Base-by-base conservation (phyloP, 495 filamentous ascomycete genomes). In the Hyaloscypha finlandica region DNA sequence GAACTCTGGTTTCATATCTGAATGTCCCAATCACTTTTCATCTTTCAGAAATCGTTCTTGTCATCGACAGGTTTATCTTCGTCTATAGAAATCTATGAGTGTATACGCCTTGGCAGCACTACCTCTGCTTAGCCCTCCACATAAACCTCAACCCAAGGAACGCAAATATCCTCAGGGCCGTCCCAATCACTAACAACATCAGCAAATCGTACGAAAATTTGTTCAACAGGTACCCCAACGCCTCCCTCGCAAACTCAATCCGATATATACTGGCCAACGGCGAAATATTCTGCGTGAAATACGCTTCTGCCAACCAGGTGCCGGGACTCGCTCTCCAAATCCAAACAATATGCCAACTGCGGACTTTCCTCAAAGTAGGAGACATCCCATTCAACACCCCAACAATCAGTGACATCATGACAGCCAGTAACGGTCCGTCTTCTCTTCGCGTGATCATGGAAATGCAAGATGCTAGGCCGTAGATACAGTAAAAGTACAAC, bases 401-500 rank as follows among this genome's bases (percentile, higher is more conserved):
- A 4, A 81, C 77, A 65, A 86, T 78, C 0, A 85, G 73, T 22
- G 72, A 73, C 4, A 77, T 63, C 77, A 86, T 81, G 19, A 81
- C 80, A 6, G 81, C 81, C 16, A 83, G 67, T 0, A 84, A 69
- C 8, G 83, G 82, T 4, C 80, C 83, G 61, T 84, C 81, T 73
- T 83, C 79, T 2, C 78, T 73, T 12, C 74, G 73, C 2, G 77
- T 77, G 5, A 85, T 61, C 79, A 86, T 85, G 60, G 76, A 79
- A n/a, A 83, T 69, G 63, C 74, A 70, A 59, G 77, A 81, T 3
- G 84, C 82, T 20, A 88, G 78, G 5, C 86, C 84, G 72, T 85
- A 87, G 57, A 88, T 81, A 70, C 81, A 83, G 68, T 83, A 87
- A 68, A 85, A 86, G 67, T 86, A 86, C 2, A 84, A 66, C 45